Evolutionary conservation across 2,329 filamentous ascomycete genomes (phyloP).

Genomic region (Periconia digitata): DNA sequence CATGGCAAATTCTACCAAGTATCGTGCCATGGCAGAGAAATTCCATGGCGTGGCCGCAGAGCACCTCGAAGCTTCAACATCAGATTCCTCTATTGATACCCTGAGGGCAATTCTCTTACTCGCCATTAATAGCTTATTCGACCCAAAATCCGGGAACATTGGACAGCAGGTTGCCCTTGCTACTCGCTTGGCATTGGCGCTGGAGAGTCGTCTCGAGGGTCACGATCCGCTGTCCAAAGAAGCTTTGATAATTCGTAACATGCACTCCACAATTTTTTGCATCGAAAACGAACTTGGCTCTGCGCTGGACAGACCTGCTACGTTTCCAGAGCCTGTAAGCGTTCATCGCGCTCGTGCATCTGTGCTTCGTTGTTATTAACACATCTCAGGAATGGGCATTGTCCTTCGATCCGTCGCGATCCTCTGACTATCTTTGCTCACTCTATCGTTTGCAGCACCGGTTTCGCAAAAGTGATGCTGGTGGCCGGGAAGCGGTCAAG

Average conservation of each 20-base stretch:
- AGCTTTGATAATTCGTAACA: conserved; percentile 24
- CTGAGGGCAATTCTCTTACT: conserved; percentile 36
- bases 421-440: conserved; percentile 37
- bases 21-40: conserved; percentile 26
- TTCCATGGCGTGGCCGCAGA: conserved; percentile 35
- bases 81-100: conserved; percentile 34
- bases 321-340: conserved; percentile 38
- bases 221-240: conserved; percentile 29
- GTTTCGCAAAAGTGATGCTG: conserved; percentile 34
- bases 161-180: conserved; percentile 41
- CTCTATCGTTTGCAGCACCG: conserved; percentile 39
- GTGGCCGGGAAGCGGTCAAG: conserved; percentile 20
- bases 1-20: conserved; percentile 32
- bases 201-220: conserved; percentile 28
- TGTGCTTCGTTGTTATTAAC: conserved; percentile 9
- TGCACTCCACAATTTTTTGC: conserved; percentile 40
- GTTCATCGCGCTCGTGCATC: not conserved
- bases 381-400: conserved; percentile 25
- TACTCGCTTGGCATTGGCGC: conserved; percentile 33
- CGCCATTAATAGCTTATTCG: conserved; percentile 39
- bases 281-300: conserved; percentile 41
- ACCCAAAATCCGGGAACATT: conserved; percentile 37
- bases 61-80: conserved; percentile 34
- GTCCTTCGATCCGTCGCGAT: conserved; percentile 28
- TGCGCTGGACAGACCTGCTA: conserved; percentile 36